Conservation (phyloP, 441 rosid species). For the Pelargonium australe region DNA sequence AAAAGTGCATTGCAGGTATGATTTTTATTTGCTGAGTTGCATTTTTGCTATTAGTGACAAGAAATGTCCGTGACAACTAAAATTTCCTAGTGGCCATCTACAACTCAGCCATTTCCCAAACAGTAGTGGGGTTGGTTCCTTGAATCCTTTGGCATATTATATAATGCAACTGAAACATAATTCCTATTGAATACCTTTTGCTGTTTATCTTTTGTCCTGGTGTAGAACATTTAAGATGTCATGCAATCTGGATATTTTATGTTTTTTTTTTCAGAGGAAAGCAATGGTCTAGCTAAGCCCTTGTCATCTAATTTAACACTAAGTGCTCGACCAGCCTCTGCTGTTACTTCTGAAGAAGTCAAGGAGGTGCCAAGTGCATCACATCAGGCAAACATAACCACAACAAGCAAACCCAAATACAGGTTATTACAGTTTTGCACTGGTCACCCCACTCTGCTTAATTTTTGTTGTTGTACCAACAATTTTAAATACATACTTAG, state of each 20-base stretch:
- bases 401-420: neutral
- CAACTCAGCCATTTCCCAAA: too few species aligned
- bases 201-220: neutral
- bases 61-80: too few species aligned
- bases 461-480: too few species aligned
- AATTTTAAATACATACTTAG: neutral
- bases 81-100: neutral
- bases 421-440: neutral
- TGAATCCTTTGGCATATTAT: too few species aligned
- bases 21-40: neutral
- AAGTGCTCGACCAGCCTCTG: neutral
- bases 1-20: constrained; percentile 24
- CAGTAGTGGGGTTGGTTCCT: too few species aligned
- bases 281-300: neutral
- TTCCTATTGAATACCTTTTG: neutral
- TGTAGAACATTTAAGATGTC: neutral
- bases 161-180: neutral
- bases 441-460: too few species aligned
- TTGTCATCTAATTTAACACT: neutral
- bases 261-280: constrained; percentile 6
- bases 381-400: neutral
- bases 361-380: constrained; percentile 1
- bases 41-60: neutral
- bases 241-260: neutral
- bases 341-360: neutral